Evolutionary conservation across 306 rosid genomes (phyloP), one percentile per base, ranked within the genome.

Genomic region (Medicago ruthenica): DNA sequence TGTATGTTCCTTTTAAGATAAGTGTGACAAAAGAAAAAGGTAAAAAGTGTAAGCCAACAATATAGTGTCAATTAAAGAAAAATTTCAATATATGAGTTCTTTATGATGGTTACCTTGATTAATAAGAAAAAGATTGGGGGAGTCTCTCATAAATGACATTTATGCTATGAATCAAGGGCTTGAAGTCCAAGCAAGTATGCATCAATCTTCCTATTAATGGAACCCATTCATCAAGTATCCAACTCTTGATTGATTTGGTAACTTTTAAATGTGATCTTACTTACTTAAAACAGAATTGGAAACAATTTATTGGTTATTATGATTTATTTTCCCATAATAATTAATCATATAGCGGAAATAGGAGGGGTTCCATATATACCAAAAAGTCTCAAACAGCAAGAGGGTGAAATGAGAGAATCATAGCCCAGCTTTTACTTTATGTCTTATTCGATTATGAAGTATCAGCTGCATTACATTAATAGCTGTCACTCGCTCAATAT

Each of bases 401-500:
- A 40, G 36, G 75, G 63, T 58, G 80, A 74, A 75, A 75, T 41
- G 70, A 39, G 71, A 57, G 60, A 72, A 83, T 39, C 41, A 58
- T 58, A 57, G 8, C 50, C 10, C 14, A 61, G 24, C 42, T 60
- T 17, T 20, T 12, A 21, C 34, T 72, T 63, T 65, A 31, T 50
- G 53, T 5, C 54, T 13, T 65, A 37, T 79, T 65, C 58, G 67
- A 5, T 34, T 31, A 61, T 61, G 21, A 15, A 15, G 67, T 37
- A 66, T n/a, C 45, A 20, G 27, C 58, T 21, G 21, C 54, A 54
- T 42, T 6, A 8, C 75, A 17, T 45, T 12, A 5, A 5, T 80
- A 80, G 85, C 80, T 84, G 85, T 73, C 82, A 24, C 53, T 73
- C 67, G 34, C 79, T 42, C 20, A 4, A n/a, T 11, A 39, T 37